A percentile compares a stretch with the other conserved stretches of the same genome.
Evolutionary conservation across 1,284 basidiomycete species (phyloP).

Genomic region (Peniophora sp.): DNA sequence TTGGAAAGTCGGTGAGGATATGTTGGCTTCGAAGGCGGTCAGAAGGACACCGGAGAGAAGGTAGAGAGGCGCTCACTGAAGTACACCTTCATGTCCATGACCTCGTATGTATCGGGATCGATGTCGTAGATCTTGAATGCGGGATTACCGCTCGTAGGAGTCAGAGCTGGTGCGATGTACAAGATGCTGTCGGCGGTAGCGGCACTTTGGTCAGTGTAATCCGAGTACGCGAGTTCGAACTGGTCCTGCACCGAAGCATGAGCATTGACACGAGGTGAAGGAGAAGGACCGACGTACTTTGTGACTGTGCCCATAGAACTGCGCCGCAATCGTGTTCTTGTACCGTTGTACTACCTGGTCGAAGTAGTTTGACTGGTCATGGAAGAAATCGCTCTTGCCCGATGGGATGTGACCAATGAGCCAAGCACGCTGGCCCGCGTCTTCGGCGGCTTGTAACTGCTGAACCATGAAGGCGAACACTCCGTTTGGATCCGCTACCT

Average conservation of each 20-base stretch:
- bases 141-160: constrained; percentile 46
- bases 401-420: background rate
- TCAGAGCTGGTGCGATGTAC: constrained; percentile 45
- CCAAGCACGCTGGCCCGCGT: constrained; percentile 1
- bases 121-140: constrained; percentile 47
- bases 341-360: constrained; percentile 52
- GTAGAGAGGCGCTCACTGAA: constrained; percentile 21
- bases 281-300: constrained; percentile 10
- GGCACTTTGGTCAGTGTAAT: constrained; percentile 39
- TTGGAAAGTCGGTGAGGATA: constrained; percentile 30
- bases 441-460: background rate
- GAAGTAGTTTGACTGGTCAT: constrained; percentile 40
- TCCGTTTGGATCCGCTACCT: constrained; percentile 1
- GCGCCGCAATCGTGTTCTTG: constrained; percentile 45
- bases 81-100: constrained; percentile 40
- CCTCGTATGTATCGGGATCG: constrained; percentile 44
- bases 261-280: background rate
- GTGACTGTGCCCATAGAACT: constrained; percentile 42
- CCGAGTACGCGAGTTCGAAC: constrained; percentile 50
- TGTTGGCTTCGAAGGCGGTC: constrained; percentile 22
- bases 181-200: constrained; percentile 42
- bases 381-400: background rate
- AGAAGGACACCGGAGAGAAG: background rate
- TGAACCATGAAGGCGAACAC: background rate
- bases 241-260: constrained; percentile 29